Percentiles rank a stretch among this genome's conserved stretches.
These are phyloP conservation scores for Neonectria neomacrospora DNA, from an alignment of 2,329 filamentous ascomycete species.

Conservation along the genomic window DNA sequence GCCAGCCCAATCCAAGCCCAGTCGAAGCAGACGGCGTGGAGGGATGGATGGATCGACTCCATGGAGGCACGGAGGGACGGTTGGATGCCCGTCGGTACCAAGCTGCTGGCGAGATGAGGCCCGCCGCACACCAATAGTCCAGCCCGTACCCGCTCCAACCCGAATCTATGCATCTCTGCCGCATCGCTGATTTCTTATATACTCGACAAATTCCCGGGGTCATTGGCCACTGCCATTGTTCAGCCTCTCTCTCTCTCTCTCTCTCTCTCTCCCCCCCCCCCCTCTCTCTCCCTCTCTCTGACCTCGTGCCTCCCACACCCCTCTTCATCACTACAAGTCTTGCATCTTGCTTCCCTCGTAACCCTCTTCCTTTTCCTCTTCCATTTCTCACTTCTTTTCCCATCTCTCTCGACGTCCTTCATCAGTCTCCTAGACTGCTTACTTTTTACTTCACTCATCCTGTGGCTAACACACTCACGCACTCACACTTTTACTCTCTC, in stretches of 20 bases:
- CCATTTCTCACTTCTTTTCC: conserved; percentile 1
- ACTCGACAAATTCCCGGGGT: conserved; percentile 35
- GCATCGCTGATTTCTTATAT: conserved; percentile 43
- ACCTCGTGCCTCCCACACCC: conserved; percentile 5
- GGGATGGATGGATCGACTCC: conserved; percentile 12
- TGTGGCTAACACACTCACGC: not conserved
- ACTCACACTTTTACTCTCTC: not conserved
- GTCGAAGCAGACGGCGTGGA: conserved; percentile 26
- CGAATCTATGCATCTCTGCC: conserved; percentile 33
- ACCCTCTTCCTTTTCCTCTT: not conserved
- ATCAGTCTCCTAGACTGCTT: conserved; percentile 1
- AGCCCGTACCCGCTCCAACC: conserved; percentile 39
- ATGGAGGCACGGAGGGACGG: not conserved
- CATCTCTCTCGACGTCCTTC: conserved; percentile 5
- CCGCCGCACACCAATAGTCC: conserved; percentile 39
- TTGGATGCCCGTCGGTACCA: conserved; percentile 29
- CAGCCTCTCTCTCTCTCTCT: conserved; percentile 30
- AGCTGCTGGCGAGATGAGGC: conserved; percentile 41
- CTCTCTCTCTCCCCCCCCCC: conserved; percentile 1
- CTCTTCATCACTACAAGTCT: conserved; percentile 1
- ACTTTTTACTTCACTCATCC: not conserved
- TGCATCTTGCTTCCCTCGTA: not conserved
- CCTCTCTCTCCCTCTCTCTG: not conserved
- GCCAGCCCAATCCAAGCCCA: conserved; percentile 28
- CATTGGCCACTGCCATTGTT: conserved; percentile 34